Evolutionary conservation across 2,329 filamentous ascomycete species (phyloP).

Genomic region (Botrytis porri): DNA sequence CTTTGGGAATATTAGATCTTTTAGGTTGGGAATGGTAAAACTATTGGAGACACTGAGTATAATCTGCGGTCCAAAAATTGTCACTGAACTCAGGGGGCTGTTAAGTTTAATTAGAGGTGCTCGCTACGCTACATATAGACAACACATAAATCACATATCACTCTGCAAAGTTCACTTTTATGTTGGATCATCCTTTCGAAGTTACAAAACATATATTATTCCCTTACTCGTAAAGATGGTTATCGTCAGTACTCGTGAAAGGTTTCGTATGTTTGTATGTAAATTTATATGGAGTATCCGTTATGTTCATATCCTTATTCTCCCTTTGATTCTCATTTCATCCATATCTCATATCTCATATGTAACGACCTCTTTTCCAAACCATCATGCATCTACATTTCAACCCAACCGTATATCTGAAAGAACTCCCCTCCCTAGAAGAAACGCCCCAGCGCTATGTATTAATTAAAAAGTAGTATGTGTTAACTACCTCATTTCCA

Average conservation of each 20-base stretch:
- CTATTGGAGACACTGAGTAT: neutral
- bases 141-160: neutral
- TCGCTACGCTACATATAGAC: neutral
- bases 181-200: neutral
- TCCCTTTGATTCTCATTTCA: neutral
- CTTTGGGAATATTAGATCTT: neutral
- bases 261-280: neutral
- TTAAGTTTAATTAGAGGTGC: neutral
- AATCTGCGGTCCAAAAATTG: neutral
- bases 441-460: neutral
- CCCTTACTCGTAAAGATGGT: neutral
- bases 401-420: neutral
- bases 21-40: neutral
- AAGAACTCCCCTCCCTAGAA: neutral
- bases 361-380: neutral
- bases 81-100: neutral
- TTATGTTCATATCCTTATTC: neutral
- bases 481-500: neutral
- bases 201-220: neutral
- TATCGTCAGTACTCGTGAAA: neutral
- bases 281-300: neutral
- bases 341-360: neutral
- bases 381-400: neutral
- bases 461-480: neutral
- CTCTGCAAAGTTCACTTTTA: neutral